phyloP scores from a whole-genome alignment of 345 rosid species.

The Eucalyptus cloeziana region DNA sequence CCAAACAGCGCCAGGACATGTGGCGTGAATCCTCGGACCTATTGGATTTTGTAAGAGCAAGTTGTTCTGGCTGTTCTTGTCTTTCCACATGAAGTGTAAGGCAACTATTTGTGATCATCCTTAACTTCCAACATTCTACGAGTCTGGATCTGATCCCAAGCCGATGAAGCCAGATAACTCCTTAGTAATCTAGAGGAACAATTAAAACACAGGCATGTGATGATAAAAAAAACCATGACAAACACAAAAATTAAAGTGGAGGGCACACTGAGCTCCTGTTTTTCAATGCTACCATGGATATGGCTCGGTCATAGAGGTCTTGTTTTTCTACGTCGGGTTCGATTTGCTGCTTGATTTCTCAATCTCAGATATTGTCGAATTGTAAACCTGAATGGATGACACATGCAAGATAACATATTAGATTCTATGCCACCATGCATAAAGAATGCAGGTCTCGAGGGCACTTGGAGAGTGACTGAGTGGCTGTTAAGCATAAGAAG shows the following conservation, averaged over 20 bases:
- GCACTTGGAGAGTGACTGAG: conserved; percentile 27
- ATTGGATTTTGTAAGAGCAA: neutral
- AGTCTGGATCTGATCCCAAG: neutral
- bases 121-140: neutral
- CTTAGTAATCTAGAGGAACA: neutral
- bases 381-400: neutral
- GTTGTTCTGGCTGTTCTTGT: neutral
- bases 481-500: conserved; percentile 36
- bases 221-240: neutral
- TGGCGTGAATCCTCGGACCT: neutral
- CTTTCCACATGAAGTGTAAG: neutral
- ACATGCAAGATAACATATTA: no score
- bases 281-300: neutral
- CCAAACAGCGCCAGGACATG: neutral
- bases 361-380: neutral
- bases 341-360: neutral
- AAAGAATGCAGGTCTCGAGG: conserved; percentile 28
- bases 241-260: neutral
- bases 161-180: neutral
- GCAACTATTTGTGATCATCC: neutral
- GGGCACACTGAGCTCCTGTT: neutral
- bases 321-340: rapidly evolving
- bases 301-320: neutral
- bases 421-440: neutral
- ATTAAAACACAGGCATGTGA: neutral